A percentile compares a stretch with the other conserved stretches of the same genome.
Evolutionary conservation across 352 stramenopile species (phyloP).

Genomic region (Phytophthora citrophthora): DNA sequence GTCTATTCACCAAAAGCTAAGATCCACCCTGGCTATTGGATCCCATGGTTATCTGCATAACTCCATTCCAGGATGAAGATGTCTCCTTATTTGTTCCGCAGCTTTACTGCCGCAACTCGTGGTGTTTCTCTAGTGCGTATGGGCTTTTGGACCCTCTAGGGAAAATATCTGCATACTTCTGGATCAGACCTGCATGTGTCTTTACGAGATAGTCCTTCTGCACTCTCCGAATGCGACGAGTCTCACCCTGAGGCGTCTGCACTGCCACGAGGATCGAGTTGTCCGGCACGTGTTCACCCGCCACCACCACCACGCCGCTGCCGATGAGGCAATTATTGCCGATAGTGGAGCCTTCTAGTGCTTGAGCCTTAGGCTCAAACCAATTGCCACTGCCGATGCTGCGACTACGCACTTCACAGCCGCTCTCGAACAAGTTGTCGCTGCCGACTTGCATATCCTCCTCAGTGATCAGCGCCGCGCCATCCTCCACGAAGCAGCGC

Average conservation of each 20-base stretch:
- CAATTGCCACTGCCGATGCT: constrained; percentile 71
- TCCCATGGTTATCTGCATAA: too few species aligned
- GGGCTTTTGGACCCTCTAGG: constrained; percentile 67
- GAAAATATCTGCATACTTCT: constrained; percentile 80
- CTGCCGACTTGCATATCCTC: constrained; percentile 60
- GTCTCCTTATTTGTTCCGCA: neutral
- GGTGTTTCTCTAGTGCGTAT: constrained; percentile 82
- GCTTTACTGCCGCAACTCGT: constrained; percentile 58
- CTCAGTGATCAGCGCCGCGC: constrained; percentile 44
- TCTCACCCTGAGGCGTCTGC: constrained; percentile 32
- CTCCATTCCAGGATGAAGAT: too few species aligned
- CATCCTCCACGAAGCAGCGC: constrained; percentile 78
- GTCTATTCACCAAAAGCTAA: constrained; percentile 21
- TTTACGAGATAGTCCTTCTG: constrained; percentile 77
- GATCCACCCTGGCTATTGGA: constrained; percentile 1
- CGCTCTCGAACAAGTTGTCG: constrained; percentile 84
- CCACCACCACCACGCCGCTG: constrained; percentile 75
- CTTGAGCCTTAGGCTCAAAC: constrained; percentile 76
- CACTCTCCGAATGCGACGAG: constrained; percentile 48
- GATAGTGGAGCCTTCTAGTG: constrained; percentile 61
- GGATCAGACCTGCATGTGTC: constrained; percentile 59
- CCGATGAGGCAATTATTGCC: constrained; percentile 85
- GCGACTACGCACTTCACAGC: constrained; percentile 64
- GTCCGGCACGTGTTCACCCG: constrained; percentile 66
- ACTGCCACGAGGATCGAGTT: constrained; percentile 79